Conservation (phyloP, 176 grass and related monocot species). For the Metroxylon sagu region DNA sequence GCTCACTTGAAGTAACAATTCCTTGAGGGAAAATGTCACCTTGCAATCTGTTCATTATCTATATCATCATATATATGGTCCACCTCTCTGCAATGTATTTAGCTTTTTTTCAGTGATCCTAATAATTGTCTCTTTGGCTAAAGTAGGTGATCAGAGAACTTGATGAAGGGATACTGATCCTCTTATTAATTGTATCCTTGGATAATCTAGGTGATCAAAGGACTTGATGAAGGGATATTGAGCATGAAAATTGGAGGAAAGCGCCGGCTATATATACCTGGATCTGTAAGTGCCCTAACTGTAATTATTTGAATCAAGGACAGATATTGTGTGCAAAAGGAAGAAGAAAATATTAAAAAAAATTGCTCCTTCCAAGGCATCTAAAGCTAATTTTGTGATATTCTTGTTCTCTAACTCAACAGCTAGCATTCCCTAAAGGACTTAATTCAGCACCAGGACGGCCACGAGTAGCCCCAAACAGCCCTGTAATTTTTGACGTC, state of each 20-base stretch:
- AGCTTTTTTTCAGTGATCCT: not conserved
- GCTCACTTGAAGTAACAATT: too few relatives aligned
- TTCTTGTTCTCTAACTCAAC: constrained; percentile 12
- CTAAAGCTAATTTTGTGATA: not conserved
- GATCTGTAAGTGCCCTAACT: constrained; percentile 43
- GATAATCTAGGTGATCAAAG: constrained; percentile 58
- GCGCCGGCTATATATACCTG: constrained; percentile 83
- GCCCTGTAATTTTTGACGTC: constrained; percentile 83
- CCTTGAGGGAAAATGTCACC: too few relatives aligned
- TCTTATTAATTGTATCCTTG: not conserved
- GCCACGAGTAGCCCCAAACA: constrained; percentile 80
- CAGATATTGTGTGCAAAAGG: too few relatives aligned
- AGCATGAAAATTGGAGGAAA: constrained; percentile 87
- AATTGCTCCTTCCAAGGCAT: too few relatives aligned
- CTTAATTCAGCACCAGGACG: constrained; percentile 82
- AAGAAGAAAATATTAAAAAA: too few relatives aligned
- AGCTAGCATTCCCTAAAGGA: constrained; percentile 87
- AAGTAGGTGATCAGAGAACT: constrained; percentile 74
- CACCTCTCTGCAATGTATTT: too few relatives aligned
- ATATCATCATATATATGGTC: too few relatives aligned
- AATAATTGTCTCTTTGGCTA: not conserved
- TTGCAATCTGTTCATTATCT: too few relatives aligned
- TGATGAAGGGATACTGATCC: constrained; percentile 39
- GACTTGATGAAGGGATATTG: constrained; percentile 92
- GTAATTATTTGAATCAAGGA: not conserved